Percentiles rank a stretch among this genome's conserved stretches.
These are phyloP conservation scores for Zymoseptoria ardabiliae DNA, from an alignment of 2,329 filamentous ascomycete species.

Conservation along the genomic window DNA sequence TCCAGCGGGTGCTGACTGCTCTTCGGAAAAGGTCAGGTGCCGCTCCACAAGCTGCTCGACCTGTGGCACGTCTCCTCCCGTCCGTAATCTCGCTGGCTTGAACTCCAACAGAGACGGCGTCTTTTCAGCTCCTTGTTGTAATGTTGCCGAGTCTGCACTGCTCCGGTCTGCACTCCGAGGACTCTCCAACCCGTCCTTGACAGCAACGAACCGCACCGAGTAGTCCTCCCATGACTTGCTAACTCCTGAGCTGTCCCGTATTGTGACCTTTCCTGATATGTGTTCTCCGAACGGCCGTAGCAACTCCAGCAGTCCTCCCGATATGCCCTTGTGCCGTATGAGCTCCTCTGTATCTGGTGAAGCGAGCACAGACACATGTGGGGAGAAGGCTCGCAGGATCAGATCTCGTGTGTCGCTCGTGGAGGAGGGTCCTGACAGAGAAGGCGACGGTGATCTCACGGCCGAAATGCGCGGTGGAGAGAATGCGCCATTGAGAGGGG, in stretches of 20 bases:
- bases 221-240: conserved; percentile 84
- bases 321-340: conserved; percentile 74
- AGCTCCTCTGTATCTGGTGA: conserved; percentile 79
- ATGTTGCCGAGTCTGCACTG: conserved; percentile 33
- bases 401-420: conserved; percentile 50
- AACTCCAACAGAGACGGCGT: conserved; percentile 26
- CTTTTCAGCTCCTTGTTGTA: conserved; percentile 14
- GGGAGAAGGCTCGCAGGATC: conserved; percentile 78
- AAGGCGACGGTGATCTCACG: conserved; percentile 34
- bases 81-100: conserved; percentile 34
- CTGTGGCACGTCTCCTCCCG: conserved; percentile 52
- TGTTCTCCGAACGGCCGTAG: conserved; percentile 85
- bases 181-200: conserved; percentile 49
- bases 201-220: conserved; percentile 72
- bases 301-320: conserved; percentile 73
- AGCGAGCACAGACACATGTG: conserved; percentile 79
- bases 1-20: conserved; percentile 33
- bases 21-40: conserved; percentile 69
- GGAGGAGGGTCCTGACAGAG: conserved; percentile 35
- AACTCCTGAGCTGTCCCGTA: conserved; percentile 81
- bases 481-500: conserved; percentile 33
- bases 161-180: conserved; percentile 29
- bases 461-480: conserved; percentile 34
- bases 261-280: conserved; percentile 77
- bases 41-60: conserved; percentile 75